Base-by-base conservation (phyloP, 257 asterid species). In the Gentiana straminea region DNA sequence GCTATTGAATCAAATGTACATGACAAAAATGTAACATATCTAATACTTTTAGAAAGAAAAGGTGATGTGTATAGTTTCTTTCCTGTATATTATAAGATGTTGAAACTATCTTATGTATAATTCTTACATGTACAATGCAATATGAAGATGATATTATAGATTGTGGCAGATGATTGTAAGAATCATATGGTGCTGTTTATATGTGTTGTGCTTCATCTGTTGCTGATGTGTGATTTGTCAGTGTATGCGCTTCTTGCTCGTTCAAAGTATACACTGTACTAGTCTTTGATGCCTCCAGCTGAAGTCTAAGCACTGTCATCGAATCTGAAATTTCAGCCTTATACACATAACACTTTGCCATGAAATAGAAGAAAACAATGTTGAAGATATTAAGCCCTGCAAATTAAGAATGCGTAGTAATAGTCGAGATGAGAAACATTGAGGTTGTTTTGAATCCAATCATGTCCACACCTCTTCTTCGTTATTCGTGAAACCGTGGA, bases 271-370 rank as follows among this genome's bases (percentile, higher is more conserved):
- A 0, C 24, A 24, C 55, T 5, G 49, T 66, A 15, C 54, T 61
- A 7, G 51, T 64, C 45, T 51, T 70, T 37, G 75, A 58, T 35
- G 59, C 81, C 63, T 47, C 67, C 49, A 83, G 71, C 63, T 80
- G 89, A 59, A 75, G 77, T 55, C 33, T 68, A 3, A 90, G 80
- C 50, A 82, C 67, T 44, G 57, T 70, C 91, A 82, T 73, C 0
- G 97, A 82, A 59, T 81, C 84, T 0, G 95, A 80, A 55, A 90
- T 81, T 55, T 90, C 97, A 0, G 90, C 91, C 75, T 73, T 90
- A 43, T 90, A 90, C 52, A 75, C 86, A 72, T 84, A 90, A 51
- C 57, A 64, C 72, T 63, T 86, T 8, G 79, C 71, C 74, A 79
- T 49, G 51, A 70, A 52, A 53, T 82, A 45, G 62, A 86, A 90